Evolutionary conservation across 2,329 filamentous ascomycete genomes (phyloP).

Genomic region (Phyllosticta citrichinensis): DNA sequence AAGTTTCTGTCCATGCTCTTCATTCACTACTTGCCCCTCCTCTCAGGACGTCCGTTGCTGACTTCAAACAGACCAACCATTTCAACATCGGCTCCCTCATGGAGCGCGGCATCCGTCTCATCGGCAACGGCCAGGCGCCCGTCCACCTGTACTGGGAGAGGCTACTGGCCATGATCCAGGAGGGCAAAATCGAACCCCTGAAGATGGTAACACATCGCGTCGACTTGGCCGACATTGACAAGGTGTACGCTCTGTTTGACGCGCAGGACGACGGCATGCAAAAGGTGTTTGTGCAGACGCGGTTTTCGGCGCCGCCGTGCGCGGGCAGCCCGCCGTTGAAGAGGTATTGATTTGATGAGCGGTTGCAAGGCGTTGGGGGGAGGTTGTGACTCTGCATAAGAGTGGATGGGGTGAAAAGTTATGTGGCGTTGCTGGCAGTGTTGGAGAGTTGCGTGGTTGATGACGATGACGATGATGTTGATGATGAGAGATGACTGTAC

Average conservation of each 20-base stretch:
- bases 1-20: constrained; percentile 18
- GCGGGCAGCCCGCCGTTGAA: constrained; percentile 43
- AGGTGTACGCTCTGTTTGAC: constrained; percentile 53
- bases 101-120: constrained; percentile 76
- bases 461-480: too few species aligned
- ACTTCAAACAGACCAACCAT: constrained; percentile 53
- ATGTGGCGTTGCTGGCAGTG: too few species aligned
- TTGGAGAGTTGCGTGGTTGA: too few species aligned
- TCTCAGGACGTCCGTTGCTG: constrained; percentile 12
- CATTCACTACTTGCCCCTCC: not conserved
- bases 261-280: constrained; percentile 66
- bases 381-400: too few species aligned
- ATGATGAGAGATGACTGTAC: too few species aligned
- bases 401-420: too few species aligned
- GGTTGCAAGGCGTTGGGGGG: too few species aligned
- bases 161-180: constrained; percentile 58
- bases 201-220: constrained; percentile 77
- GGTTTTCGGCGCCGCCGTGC: constrained; percentile 43
- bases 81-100: constrained; percentile 78
- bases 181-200: constrained; percentile 59
- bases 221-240: constrained; percentile 38
- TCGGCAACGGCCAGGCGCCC: constrained; percentile 58
- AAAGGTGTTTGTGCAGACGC: constrained; percentile 63
- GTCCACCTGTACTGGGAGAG: constrained; percentile 79
- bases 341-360: constrained; percentile 20